Conservation (phyloP, 257 asterid species). For the Solanum pinnatisectum region DNA sequence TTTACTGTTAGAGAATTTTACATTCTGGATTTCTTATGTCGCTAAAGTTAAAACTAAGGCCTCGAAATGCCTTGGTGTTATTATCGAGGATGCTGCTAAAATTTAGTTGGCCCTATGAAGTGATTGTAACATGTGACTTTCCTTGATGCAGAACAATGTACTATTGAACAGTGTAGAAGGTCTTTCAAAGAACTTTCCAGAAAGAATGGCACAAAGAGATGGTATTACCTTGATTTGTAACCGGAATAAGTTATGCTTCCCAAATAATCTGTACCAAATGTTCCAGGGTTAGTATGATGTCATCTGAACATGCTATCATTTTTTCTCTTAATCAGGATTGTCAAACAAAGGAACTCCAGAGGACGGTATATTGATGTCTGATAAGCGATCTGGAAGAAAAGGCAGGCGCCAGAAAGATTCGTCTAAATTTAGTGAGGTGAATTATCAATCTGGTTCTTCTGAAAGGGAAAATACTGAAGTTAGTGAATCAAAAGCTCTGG, state of each 20-base stretch:
- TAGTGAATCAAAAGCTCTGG: conserved; percentile 25
- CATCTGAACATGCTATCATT: neutral
- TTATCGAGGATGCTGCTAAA: neutral
- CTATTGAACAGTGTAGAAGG: conserved; percentile 19
- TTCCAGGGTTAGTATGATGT: neutral
- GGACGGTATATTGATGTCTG: conserved; percentile 36
- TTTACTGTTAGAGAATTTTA: neutral
- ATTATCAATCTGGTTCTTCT: conserved; percentile 25
- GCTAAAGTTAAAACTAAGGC: neutral
- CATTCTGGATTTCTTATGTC: neutral
- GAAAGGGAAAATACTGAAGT: conserved; percentile 41
- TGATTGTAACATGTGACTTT: neutral
- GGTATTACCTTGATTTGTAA: conserved; percentile 18
- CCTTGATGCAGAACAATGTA: conserved; percentile 36
- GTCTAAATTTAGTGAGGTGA: conserved; percentile 34
- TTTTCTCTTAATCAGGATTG: conserved; percentile 20
- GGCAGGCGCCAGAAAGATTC: conserved; percentile 56
- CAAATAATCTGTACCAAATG: neutral
- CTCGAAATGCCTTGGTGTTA: neutral
- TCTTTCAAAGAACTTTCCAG: conserved; percentile 18
- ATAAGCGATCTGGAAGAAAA: conserved; percentile 62
- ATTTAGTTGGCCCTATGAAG: neutral
- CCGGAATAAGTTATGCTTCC: neutral
- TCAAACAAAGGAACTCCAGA: conserved; percentile 41
- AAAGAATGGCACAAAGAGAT: conserved; percentile 22